Conservation (phyloP, 495 filamentous ascomycete species). For the Podospora fimiseda region DNA sequence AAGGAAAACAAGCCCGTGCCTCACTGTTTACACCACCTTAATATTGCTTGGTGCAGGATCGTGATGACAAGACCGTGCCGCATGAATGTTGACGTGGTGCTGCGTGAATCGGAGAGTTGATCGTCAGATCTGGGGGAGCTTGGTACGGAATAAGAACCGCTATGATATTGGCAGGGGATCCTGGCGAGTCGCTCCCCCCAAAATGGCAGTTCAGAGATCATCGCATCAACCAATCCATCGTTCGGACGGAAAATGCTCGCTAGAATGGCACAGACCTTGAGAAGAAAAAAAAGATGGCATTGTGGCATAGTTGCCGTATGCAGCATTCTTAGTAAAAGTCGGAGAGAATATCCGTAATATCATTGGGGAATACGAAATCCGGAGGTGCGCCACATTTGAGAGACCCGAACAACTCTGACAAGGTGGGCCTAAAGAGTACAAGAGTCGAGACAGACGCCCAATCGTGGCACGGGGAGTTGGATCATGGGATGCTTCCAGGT, state of each 20-base stretch:
- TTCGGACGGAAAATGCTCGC: neutral
- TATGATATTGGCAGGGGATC: neutral
- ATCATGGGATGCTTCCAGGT: no score
- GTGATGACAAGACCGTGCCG: neutral
- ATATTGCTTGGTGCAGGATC: neutral
- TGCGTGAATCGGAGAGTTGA: neutral
- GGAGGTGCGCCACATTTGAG: neutral
- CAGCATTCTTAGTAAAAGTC: no score
- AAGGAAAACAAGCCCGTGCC: neutral
- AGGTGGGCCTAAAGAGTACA: no score
- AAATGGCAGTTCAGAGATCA: neutral
- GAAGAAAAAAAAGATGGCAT: no score
- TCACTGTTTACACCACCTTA: neutral
- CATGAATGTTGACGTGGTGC: neutral
- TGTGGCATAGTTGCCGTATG: no score
- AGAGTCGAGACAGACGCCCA: no score
- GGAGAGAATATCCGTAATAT: neutral
- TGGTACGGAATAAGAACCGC: neutral
- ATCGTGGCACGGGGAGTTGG: no score
- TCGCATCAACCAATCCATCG: neutral
- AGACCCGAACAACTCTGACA: no score
- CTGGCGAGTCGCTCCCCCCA: neutral
- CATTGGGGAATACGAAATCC: neutral
- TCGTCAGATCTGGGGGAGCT: neutral
- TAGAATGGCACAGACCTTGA: no score